These are phyloP conservation scores for Geum urbanum DNA, from an alignment of 306 rosid species.

Conservation along the genomic window DNA sequence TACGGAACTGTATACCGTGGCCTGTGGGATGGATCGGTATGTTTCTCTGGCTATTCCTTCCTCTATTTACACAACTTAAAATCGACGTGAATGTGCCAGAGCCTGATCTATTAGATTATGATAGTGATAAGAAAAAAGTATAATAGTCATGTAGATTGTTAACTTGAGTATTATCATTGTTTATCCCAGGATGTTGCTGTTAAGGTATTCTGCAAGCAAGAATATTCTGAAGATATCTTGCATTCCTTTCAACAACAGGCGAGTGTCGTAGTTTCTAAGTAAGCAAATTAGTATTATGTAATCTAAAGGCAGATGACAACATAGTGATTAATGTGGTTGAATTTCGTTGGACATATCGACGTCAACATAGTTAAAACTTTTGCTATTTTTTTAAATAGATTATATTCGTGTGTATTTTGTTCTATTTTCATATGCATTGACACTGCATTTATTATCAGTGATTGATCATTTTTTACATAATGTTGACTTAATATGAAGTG, in stretches of 20 bases:
- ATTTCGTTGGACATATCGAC: too few relatives aligned
- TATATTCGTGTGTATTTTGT: too few relatives aligned
- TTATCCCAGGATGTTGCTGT: constrained; percentile 73
- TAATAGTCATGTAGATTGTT: background rate
- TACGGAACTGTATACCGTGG: constrained; percentile 97
- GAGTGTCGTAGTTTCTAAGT: constrained; percentile 20
- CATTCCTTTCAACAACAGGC: constrained; percentile 85
- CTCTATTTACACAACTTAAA: constrained; percentile 25
- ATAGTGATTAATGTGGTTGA: too few relatives aligned
- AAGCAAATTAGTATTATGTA: background rate
- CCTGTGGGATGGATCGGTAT: constrained; percentile 97
- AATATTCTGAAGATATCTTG: constrained; percentile 79
- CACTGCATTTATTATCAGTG: too few relatives aligned
- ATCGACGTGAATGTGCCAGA: constrained; percentile 14
- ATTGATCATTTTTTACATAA: too few relatives aligned
- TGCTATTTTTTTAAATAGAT: too few relatives aligned
- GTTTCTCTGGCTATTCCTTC: constrained; percentile 46
- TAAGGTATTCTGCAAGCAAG: constrained; percentile 89
- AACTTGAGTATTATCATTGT: background rate
- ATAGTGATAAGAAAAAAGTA: background rate
- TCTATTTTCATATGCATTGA: too few relatives aligned
- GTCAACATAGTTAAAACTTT: too few relatives aligned
- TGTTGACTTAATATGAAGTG: too few relatives aligned
- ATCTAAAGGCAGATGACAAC: background rate
- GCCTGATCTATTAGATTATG: constrained; percentile 9